phyloP scores from a whole-genome alignment of 129 eudicot species.

The Apium graveolens region DNA sequence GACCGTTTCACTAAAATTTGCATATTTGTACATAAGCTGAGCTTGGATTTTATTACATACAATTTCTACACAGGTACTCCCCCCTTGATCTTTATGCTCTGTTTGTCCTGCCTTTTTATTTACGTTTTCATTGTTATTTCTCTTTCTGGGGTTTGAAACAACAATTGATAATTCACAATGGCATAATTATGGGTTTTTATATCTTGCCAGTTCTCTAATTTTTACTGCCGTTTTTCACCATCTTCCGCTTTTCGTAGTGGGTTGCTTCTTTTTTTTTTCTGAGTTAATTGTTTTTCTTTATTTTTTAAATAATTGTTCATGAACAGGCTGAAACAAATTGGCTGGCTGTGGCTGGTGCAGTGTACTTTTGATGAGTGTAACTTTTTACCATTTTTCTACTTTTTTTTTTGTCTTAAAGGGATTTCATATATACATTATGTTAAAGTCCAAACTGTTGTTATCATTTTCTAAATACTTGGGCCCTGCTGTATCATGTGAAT shows the following conservation, averaged over 20 bases:
- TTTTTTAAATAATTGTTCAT: neutral
- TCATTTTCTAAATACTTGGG: slow-evolving; percentile 20
- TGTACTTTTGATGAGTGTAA: slow-evolving; percentile 4
- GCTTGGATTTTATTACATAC: too few species aligned
- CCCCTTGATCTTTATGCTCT: too few species aligned
- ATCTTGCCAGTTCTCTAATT: neutral
- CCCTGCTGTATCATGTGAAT: slow-evolving; percentile 48
- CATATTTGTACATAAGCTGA: too few species aligned
- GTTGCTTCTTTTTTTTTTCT: neutral
- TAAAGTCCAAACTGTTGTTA: slow-evolving; percentile 21
- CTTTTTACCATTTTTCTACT: neutral
- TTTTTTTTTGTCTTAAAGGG: slow-evolving; percentile 13
- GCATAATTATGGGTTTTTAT: neutral
- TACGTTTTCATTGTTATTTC: too few species aligned
- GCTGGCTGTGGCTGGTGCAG: slow-evolving; percentile 14
- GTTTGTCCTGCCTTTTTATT: too few species aligned
- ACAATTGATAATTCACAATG: neutral
- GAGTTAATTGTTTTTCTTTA: neutral
- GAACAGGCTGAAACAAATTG: neutral
- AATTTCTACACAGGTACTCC: too few species aligned
- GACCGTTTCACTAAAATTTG: too few species aligned
- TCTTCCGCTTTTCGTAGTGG: neutral
- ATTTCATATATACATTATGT: neutral
- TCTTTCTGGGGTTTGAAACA: too few species aligned
- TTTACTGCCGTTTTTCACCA: neutral